Conservation (phyloP, 306 rosid species). For the Pueraria montana region DNA sequence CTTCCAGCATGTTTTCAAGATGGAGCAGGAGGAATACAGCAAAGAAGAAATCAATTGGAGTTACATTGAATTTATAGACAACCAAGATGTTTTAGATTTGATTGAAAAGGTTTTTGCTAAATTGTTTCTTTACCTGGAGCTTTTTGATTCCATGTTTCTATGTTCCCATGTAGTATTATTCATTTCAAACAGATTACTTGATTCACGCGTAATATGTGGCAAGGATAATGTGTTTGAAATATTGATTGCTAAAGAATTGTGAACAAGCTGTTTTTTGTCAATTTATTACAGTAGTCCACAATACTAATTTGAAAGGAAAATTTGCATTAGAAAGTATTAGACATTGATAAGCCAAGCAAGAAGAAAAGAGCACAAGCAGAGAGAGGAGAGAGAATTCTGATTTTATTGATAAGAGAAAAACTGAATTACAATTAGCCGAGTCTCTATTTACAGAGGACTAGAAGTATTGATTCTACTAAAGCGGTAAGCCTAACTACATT, state of each 20-base stretch:
- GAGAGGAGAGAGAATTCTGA: not conserved
- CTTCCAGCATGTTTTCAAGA: conserved; percentile 92
- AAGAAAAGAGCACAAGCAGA: not conserved
- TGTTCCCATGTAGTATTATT: not conserved
- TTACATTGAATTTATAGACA: conserved; percentile 91
- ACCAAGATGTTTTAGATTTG: conserved; percentile 92
- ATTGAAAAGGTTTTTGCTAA: conserved; percentile 79
- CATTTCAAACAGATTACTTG: not conserved
- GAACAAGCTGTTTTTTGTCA: not conserved
- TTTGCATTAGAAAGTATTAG: conserved; percentile 7
- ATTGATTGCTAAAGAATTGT: conserved; percentile 2
- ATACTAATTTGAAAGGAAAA: not conserved
- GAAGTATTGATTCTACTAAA: not conserved
- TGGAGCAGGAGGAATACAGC: conserved; percentile 95
- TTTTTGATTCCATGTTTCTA: not conserved
- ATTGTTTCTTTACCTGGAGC: conserved; percentile 5
- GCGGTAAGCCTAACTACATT: not conserved
- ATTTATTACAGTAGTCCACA: not conserved
- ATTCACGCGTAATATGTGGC: conserved; percentile 4
- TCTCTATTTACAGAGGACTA: not conserved
- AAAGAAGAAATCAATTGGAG: conserved; percentile 95
- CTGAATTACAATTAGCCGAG: not conserved
- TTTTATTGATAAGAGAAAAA: not conserved
- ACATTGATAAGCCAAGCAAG: not conserved
- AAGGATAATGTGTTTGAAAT: not conserved